Evolutionary conservation across 345 rosid genomes (phyloP).

Genomic region (Arabis alpina): DNA sequence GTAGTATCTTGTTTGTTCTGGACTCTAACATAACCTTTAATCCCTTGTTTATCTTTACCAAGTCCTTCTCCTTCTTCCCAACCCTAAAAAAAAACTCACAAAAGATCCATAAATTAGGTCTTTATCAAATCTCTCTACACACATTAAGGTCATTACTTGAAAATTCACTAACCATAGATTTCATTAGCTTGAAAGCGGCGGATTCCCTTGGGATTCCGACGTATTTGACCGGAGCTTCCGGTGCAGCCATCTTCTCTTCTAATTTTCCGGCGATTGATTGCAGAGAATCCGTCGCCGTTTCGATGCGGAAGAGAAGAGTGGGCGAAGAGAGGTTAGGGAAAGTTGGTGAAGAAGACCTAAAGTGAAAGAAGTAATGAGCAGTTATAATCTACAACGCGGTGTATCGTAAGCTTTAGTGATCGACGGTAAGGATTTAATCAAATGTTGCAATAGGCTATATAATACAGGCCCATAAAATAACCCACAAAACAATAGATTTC

Average conservation of each 20-base stretch:
- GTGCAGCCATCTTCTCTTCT: slow-evolving; percentile 68
- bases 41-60: slow-evolving; percentile 97
- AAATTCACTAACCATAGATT: slow-evolving; percentile 68
- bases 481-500: no score
- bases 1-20: slow-evolving; percentile 86
- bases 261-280: slow-evolving; percentile 31
- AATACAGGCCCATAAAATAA: neutral
- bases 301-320: slow-evolving; percentile 35
- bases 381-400: slow-evolving; percentile 28
- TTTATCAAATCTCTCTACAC: neutral
- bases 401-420: slow-evolving; percentile 15
- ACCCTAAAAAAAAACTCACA: slow-evolving; percentile 52
- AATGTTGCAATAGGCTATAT: slow-evolving; percentile 5
- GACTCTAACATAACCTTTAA: slow-evolving; percentile 84
- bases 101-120: slow-evolving; percentile 16
- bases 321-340: slow-evolving; percentile 35
- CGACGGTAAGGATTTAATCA: slow-evolving; percentile 14
- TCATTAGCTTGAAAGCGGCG: slow-evolving; percentile 95
- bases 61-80: slow-evolving; percentile 99
- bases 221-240: slow-evolving; percentile 88
- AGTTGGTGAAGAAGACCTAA: slow-evolving; percentile 35
- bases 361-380: slow-evolving; percentile 33
- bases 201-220: slow-evolving; percentile 81
- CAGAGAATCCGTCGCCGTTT: slow-evolving; percentile 49
- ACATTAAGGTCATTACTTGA: neutral